These are phyloP conservation scores for Malus asiatica DNA, from an alignment of 306 rosid genomes.

Conservation along the genomic window DNA sequence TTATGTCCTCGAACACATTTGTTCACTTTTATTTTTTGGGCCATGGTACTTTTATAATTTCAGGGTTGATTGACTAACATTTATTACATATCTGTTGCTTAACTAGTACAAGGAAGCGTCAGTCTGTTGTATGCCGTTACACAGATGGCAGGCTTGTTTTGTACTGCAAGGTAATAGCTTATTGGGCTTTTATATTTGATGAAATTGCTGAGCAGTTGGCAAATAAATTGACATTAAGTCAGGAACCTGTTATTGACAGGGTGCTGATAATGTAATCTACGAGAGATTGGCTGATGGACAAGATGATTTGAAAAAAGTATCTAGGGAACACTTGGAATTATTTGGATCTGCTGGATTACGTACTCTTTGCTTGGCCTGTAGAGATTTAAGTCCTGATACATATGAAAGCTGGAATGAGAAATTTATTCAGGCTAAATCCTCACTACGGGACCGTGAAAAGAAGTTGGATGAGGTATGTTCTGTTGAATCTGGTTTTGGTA, in stretches of 20 bases:
- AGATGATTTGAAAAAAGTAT: conserved; percentile 53
- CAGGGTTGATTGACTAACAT: conserved; percentile 12
- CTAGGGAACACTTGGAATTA: conserved; percentile 71
- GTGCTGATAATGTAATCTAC: conserved; percentile 85
- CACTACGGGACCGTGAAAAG: conserved; percentile 88
- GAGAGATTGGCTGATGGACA: conserved; percentile 67
- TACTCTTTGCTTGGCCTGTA: conserved; percentile 90
- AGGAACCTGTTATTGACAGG: conserved; percentile 52
- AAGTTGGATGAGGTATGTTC: conserved; percentile 84
- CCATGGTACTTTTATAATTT: neutral
- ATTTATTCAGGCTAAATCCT: conserved; percentile 88
- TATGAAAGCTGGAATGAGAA: conserved; percentile 96
- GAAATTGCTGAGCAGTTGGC: conserved; percentile 16
- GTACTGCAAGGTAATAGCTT: conserved; percentile 85
- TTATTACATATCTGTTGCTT: conserved; percentile 18
- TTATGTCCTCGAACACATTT: neutral
- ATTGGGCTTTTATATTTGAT: conserved; percentile 11
- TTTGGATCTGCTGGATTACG: conserved; percentile 89
- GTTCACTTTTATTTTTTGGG: neutral
- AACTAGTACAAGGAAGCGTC: conserved; percentile 92
- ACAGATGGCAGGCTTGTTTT: conserved; percentile 88
- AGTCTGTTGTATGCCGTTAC: conserved; percentile 91
- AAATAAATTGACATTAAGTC: conserved; percentile 22
- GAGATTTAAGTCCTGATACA: conserved; percentile 57
- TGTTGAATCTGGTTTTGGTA: neutral